Percentiles rank a stretch among this genome's conserved stretches.
Evolutionary conservation across 805 yeast species (phyloP).

Genomic region (Cyberlindnera mississippiensis): DNA sequence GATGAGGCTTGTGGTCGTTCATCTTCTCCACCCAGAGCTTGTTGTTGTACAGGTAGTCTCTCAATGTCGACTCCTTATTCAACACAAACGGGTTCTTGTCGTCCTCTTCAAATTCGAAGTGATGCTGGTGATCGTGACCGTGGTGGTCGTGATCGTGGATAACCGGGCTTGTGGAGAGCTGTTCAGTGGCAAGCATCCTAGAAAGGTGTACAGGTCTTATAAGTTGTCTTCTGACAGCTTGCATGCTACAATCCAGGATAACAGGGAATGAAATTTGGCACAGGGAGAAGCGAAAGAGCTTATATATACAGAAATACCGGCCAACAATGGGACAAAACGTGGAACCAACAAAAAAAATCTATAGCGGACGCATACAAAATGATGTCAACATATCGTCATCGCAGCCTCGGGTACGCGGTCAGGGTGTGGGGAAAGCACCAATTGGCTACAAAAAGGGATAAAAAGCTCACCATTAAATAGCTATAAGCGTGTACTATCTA

Average conservation of each 20-base stretch:
- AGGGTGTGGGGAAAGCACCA: too few species aligned
- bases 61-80: conserved; percentile 42
- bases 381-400: conserved; percentile 15
- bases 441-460: too few species aligned
- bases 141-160: conserved; percentile 5
- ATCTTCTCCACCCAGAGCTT: conserved; percentile 39
- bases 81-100: conserved; percentile 30
- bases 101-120: conserved; percentile 10
- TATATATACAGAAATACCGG: too few species aligned
- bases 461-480: too few species aligned
- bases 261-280: too few species aligned
- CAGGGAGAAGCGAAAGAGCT: too few species aligned
- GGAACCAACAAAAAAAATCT: too few species aligned
- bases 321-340: too few species aligned
- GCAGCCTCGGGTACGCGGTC: too few species aligned
- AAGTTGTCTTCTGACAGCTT: neutral
- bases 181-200: conserved; percentile 10
- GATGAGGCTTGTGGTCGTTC: conserved; percentile 24
- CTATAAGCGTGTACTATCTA: too few species aligned
- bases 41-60: conserved; percentile 48
- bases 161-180: conserved; percentile 6
- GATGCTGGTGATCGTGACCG: conserved; percentile 9
- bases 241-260: too few species aligned
- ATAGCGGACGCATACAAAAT: conserved; percentile 8
- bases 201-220: neutral